Conservation (phyloP, 2,329 filamentous ascomycete species). For the Fusarium pilosicola region DNA sequence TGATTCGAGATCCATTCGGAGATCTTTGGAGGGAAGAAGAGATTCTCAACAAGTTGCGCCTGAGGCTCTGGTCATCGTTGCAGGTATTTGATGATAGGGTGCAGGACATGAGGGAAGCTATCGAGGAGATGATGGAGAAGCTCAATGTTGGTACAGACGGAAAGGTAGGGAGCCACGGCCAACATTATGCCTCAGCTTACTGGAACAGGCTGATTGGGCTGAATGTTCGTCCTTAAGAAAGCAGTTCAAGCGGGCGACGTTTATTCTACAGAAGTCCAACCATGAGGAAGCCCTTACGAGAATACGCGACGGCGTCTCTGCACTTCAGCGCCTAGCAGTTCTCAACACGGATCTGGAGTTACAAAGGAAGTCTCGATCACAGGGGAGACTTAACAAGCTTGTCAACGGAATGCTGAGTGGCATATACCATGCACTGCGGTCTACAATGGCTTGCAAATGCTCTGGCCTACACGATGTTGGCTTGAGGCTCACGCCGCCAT, state of each 20-base stretch:
- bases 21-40: background rate
- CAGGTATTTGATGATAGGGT: background rate
- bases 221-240: background rate
- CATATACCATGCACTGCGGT: background rate
- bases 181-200: background rate
- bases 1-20: background rate
- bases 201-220: accelerated
- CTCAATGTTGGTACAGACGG: background rate
- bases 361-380: background rate
- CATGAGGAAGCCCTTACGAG: background rate
- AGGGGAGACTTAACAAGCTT: background rate
- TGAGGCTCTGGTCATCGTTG: background rate
- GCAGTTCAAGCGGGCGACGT: background rate
- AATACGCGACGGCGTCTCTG: background rate
- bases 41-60: accelerated
- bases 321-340: background rate
- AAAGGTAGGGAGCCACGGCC: accelerated
- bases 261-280: background rate
- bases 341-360: background rate
- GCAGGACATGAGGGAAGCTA: background rate
- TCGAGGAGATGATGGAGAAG: background rate
- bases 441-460: background rate
- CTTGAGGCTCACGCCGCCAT: background rate
- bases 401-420: background rate
- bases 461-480: background rate